These are phyloP conservation scores for Chrysopogon serrulatus DNA, from an alignment of 176 grass and related monocot genomes.

Conservation along the genomic window DNA sequence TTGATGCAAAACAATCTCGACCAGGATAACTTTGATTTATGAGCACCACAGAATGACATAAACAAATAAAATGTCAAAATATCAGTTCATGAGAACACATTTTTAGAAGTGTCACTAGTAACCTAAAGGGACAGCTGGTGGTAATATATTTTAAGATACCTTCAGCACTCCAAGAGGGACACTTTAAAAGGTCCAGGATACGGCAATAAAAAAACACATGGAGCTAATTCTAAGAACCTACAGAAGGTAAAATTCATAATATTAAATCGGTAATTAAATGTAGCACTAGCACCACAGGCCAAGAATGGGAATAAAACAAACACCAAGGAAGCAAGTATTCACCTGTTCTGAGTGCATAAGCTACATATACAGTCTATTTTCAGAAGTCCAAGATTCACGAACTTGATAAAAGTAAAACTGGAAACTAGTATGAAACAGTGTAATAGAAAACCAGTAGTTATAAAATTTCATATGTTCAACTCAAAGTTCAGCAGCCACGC, in stretches of 20 bases:
- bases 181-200: not conserved
- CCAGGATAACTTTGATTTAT: not conserved
- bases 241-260: not conserved
- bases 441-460: not conserved
- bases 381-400: not conserved
- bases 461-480: not conserved
- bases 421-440: not conserved
- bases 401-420: not conserved
- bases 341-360: not conserved
- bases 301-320: not conserved
- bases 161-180: not conserved
- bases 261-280: not conserved
- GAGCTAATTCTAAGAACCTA: not conserved
- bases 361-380: not conserved
- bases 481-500: no score
- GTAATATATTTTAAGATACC: constrained; percentile 1
- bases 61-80: not conserved
- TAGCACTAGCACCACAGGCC: not conserved
- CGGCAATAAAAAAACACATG: not conserved
- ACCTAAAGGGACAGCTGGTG: not conserved
- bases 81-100: not conserved
- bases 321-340: not conserved
- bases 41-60: not conserved
- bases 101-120: not conserved
- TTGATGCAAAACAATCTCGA: not conserved